Conservation (phyloP, 2,329 filamentous ascomycete species). For the Rhynchosporium graminicola region DNA sequence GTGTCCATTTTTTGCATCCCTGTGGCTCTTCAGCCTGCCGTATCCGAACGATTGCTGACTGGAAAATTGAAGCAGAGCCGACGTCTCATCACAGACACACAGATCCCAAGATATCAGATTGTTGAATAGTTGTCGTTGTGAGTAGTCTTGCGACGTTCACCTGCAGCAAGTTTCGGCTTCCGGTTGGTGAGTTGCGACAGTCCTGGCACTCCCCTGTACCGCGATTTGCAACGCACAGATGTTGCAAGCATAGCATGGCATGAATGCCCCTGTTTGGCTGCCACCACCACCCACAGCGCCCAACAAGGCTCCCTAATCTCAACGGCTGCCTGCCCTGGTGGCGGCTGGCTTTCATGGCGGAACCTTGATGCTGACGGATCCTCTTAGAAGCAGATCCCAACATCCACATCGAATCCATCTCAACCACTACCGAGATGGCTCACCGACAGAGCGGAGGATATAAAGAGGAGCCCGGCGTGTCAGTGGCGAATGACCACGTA, state of each 20-base stretch:
- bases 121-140: constrained; percentile 16
- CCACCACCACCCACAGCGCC: constrained; percentile 4
- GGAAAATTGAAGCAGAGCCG: constrained; percentile 25
- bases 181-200: constrained; percentile 32
- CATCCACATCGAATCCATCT: constrained; percentile 8
- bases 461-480: constrained; percentile 48
- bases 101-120: constrained; percentile 21
- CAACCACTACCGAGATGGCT: constrained; percentile 35
- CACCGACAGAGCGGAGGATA: constrained; percentile 42
- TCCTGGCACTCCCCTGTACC: constrained; percentile 25
- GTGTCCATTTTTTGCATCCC: constrained; percentile 34
- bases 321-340: constrained; percentile 22
- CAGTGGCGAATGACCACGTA: constrained; percentile 47
- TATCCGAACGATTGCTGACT: constrained; percentile 28
- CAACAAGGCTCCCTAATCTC: constrained; percentile 19
- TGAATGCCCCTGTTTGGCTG: constrained; percentile 29
- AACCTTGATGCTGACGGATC: constrained; percentile 28
- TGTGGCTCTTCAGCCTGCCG: constrained; percentile 18
- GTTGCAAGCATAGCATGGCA: constrained; percentile 34
- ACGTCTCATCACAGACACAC: constrained; percentile 31
- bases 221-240: constrained; percentile 33
- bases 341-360: constrained; percentile 26
- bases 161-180: constrained; percentile 1
- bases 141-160: constrained; percentile 16
- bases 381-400: constrained; percentile 22